Conservation (phyloP, 192 early-diverging fungal species). For the Umbelopsis vinacea region DNA sequence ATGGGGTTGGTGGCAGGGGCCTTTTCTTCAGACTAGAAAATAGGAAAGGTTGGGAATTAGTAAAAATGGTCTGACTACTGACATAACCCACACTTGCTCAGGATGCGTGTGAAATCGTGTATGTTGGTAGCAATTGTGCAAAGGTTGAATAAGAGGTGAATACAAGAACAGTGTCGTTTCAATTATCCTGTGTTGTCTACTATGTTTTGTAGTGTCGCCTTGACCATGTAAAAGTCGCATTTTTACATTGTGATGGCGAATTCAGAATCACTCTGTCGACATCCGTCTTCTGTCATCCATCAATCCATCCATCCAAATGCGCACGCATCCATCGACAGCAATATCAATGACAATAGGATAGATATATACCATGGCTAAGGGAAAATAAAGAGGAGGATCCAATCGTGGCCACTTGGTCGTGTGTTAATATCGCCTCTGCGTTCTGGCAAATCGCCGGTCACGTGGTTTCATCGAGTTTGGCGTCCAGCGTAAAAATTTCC, state of each 20-base stretch:
- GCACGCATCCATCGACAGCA: constrained; percentile 8
- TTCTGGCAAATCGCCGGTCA: background rate
- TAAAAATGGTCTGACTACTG: constrained; percentile 2
- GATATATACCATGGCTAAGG: constrained; percentile 21
- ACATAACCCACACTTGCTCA: constrained; percentile 38
- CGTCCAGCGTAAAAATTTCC: background rate
- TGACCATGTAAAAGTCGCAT: constrained; percentile 51
- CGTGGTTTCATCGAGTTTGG: background rate
- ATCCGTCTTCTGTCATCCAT: background rate
- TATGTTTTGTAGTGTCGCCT: too few relatives aligned
- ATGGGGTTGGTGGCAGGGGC: constrained; percentile 87
- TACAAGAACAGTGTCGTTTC: too few relatives aligned
- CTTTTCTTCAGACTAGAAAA: constrained; percentile 60
- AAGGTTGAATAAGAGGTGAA: too few relatives aligned
- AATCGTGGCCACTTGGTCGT: background rate
- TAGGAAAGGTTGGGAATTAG: background rate
- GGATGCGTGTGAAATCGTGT: constrained; percentile 90
- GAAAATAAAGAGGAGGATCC: constrained; percentile 19
- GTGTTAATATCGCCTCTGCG: background rate
- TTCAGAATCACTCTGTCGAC: constrained; percentile 4
- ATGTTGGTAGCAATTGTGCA: constrained; percentile 97
- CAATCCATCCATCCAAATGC: background rate
- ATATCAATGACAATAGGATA: background rate
- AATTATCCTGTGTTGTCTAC: too few relatives aligned
- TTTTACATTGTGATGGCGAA: background rate